Base-by-base conservation (phyloP, 2,329 filamentous ascomycete species). In the Colletotrichum sansevieriae region DNA sequence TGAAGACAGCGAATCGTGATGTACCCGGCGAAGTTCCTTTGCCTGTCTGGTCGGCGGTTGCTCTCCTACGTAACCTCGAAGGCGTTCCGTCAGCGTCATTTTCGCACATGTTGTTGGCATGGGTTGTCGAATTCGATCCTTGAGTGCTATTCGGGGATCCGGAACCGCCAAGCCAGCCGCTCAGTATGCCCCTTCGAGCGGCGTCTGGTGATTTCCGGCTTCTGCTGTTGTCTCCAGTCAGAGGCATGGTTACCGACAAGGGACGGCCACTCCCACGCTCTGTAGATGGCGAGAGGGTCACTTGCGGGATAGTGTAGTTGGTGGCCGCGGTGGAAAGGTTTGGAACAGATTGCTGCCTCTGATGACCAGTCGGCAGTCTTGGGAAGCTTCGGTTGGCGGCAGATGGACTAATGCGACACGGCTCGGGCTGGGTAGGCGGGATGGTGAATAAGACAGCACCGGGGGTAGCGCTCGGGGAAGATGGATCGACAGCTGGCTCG, bases 1-100 rank as follows among this genome's bases (percentile, higher is more conserved):
- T 76, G 52, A 87, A 76, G 71, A 86, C 83, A 44, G 81, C 80
- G 69, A 86, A 81, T 37, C 80, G 83, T 47, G 81, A 83, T 52
- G 74, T 73, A n/a, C 65, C 74, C 25, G 76, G 73, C 44, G 72
- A 75, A 35, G 72, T 55, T 52, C 73, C 78, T 64, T 81, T 81
- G 10, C 81, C 76, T 13, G 80, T 79, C 5, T 76, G 74, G 63
- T 71, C 65, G 52, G 71, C 54, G 46, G 68, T 65, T 56, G 54
- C 59, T 47, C 62, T 70, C 63, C 72, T 72, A 13, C 73, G 71
- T 49, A 72, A 61, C 43, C 70, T 72, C 13, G 77, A 79, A 58
- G 76, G 79, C 52, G 74, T 76, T 46, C 78, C 78, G 15, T 77
- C 73, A 47, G 77, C 75, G 12, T 71, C 65, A 55, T 63, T 52